Evolutionary conservation across 2,329 filamentous ascomycete species (phyloP).

Genomic region (Exophiala lecanii-corni): DNA sequence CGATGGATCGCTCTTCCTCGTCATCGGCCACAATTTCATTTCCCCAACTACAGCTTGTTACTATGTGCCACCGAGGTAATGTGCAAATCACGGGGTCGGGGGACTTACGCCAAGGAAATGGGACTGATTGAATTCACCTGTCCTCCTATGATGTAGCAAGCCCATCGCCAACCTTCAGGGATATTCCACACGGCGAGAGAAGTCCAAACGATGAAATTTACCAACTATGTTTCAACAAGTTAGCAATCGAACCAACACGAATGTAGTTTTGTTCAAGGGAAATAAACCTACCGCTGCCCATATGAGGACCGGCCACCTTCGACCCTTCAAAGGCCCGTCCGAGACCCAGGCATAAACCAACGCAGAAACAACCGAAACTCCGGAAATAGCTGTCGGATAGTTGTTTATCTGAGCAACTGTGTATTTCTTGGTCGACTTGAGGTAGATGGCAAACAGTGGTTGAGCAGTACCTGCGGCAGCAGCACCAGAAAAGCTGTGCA

Average conservation of each 20-base stretch:
- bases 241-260: too few relatives aligned
- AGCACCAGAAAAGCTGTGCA: not conserved
- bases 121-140: constrained; percentile 43
- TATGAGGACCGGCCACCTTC: not conserved
- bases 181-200: constrained; percentile 47
- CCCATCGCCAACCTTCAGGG: constrained; percentile 55
- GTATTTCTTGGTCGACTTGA: constrained; percentile 17
- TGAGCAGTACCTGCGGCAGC: not conserved
- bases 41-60: constrained; percentile 34
- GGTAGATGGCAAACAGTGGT: constrained; percentile 13
- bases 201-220: constrained; percentile 41
- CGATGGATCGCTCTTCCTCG: constrained; percentile 62
- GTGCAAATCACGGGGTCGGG: not conserved
- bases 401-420: constrained; percentile 21
- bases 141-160: constrained; percentile 53
- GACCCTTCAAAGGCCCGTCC: constrained; percentile 8
- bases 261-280: too few relatives aligned
- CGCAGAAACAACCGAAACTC: constrained; percentile 14
- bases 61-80: not conserved
- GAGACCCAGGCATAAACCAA: constrained; percentile 19
- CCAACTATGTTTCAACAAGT: not conserved
- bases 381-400: constrained; percentile 17
- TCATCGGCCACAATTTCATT: constrained; percentile 52
- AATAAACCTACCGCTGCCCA: constrained; percentile 6
- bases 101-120: constrained; percentile 44